phyloP scores from a whole-genome alignment of 805 yeast genomes.

The Nakazawaea pomicola region DNA sequence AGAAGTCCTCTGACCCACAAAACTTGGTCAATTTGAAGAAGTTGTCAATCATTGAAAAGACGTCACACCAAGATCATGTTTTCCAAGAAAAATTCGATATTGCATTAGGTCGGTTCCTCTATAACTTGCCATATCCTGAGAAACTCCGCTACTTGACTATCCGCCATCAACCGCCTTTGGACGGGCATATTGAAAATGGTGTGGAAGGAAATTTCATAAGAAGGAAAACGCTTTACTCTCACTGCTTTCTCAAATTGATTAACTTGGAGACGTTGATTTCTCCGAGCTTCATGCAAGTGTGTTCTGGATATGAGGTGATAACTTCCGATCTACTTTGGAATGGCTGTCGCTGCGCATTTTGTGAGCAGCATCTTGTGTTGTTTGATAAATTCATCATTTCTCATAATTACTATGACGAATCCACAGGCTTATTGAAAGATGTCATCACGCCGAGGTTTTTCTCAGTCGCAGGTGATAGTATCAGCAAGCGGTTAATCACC shows the following conservation, averaged over 20 bases:
- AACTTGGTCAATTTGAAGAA: constrained; percentile 28
- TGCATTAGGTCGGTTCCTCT: constrained; percentile 36
- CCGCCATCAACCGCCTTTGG: constrained; percentile 53
- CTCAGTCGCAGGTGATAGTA: constrained; percentile 42
- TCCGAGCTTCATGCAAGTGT: constrained; percentile 55
- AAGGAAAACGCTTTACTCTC: constrained; percentile 46
- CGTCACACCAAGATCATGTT: constrained; percentile 34
- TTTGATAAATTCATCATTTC: constrained; percentile 59
- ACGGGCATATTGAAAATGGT: constrained; percentile 57
- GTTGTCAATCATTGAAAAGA: constrained; percentile 30
- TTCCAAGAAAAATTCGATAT: constrained; percentile 54
- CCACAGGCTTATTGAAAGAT: constrained; percentile 47
- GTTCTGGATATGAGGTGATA: constrained; percentile 65
- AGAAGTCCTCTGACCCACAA: constrained; percentile 16
- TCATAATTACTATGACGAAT: constrained; percentile 53
- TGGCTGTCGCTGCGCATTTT: constrained; percentile 63
- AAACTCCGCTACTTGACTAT: constrained; percentile 40
- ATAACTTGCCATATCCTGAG: constrained; percentile 26
- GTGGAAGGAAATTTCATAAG: constrained; percentile 70
- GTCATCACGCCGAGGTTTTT: constrained; percentile 55
- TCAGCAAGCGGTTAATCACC: constrained; percentile 29
- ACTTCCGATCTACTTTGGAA: constrained; percentile 73
- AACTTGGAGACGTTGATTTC: constrained; percentile 41
- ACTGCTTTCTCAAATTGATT: constrained; percentile 39
- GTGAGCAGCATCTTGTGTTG: constrained; percentile 40